Percentiles rank a stretch among this genome's conserved stretches.
These are phyloP conservation scores for Phytophthora macrochlamydospora DNA, from an alignment of 352 stramenopile genomes.

Conservation along the genomic window DNA sequence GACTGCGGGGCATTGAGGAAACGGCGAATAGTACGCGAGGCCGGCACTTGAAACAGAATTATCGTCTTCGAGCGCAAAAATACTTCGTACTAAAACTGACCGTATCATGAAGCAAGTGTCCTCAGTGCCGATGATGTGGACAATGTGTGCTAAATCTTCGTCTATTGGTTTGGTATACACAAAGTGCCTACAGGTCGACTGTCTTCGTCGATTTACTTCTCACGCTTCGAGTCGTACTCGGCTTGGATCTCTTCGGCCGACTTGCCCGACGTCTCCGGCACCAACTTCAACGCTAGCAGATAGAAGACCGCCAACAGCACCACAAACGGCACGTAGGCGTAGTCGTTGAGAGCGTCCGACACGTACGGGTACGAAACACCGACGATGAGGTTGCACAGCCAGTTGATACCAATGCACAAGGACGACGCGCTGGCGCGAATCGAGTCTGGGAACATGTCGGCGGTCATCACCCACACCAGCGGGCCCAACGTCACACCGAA, in stretches of 20 bases:
- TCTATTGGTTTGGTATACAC: not conserved
- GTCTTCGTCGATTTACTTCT: not conserved
- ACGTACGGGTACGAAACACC: constrained; percentile 2
- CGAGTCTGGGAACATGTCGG: constrained; percentile 2
- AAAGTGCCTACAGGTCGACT: not conserved
- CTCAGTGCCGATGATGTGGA: too few species aligned
- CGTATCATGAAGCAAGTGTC: too few species aligned
- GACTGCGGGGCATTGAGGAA: not conserved
- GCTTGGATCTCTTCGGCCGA: constrained; percentile 1
- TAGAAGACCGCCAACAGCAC: not conserved
- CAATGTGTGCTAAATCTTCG: not conserved
- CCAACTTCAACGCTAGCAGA: not conserved
- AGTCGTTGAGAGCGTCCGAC: not conserved
- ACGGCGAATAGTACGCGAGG: not conserved
- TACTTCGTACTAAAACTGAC: not conserved
- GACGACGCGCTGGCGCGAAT: constrained; percentile 2
- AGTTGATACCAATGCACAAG: constrained; percentile 2
- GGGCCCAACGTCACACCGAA: constrained; percentile 1
- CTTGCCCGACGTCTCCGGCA: not conserved
- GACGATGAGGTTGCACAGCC: not conserved
- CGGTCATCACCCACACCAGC: constrained; percentile 3
- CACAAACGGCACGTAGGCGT: constrained; percentile 1
- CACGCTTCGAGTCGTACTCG: not conserved
- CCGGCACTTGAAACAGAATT: not conserved
- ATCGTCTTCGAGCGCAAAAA: not conserved